Evolutionary conservation across 192 early-diverging fungal genomes (phyloP).

Genomic region (Umbelopsis vinacea): DNA sequence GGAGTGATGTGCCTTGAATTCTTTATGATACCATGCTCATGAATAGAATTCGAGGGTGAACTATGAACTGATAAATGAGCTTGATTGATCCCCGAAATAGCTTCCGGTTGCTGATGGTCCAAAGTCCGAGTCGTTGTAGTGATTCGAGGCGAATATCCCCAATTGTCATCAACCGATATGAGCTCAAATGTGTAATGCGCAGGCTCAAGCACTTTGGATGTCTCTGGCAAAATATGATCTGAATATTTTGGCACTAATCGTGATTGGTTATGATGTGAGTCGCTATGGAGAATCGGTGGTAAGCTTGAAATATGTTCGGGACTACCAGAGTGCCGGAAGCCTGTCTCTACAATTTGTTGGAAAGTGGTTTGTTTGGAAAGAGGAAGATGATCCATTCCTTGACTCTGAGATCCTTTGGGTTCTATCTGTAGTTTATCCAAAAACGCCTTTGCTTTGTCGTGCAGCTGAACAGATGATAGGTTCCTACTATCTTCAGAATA

Average conservation of each 20-base stretch:
- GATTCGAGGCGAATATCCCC: constrained; percentile 12
- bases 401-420: neutral
- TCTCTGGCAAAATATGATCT: neutral
- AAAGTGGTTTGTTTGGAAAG: constrained; percentile 3
- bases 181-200: constrained; percentile 45
- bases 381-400: neutral
- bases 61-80: neutral
- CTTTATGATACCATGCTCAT: neutral
- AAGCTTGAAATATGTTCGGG: neutral
- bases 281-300: neutral
- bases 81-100: neutral
- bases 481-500: neutral
- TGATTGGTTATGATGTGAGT: neutral
- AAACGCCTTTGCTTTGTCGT: constrained; percentile 1
- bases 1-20: neutral
- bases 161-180: constrained; percentile 42
- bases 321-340: neutral
- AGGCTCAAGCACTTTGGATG: constrained; percentile 35
- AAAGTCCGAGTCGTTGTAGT: neutral
- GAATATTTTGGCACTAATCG: neutral
- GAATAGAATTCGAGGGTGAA: neutral
- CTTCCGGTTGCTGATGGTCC: neutral
- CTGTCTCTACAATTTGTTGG: neutral
- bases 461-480: neutral
- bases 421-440: neutral